phyloP scores from a whole-genome alignment of 1,139 yeast genomes.

The Geotrichum macrosporum region DNA sequence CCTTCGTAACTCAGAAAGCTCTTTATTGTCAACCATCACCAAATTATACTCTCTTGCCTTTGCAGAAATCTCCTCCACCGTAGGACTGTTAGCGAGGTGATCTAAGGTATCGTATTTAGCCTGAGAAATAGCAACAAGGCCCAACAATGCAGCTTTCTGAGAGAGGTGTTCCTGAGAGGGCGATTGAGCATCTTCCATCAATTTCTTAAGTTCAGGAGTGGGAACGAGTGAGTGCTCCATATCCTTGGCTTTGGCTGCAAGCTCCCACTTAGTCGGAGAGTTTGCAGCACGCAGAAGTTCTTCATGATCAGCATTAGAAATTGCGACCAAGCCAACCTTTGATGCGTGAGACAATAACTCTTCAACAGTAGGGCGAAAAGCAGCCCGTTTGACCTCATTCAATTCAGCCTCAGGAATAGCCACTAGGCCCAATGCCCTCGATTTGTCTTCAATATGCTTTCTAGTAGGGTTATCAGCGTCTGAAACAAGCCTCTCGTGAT shows the following conservation, averaged over 20 bases:
- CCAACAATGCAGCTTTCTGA: slow-evolving; percentile 27
- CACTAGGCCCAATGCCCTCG: slow-evolving; percentile 22
- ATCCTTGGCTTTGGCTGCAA: slow-evolving; percentile 24
- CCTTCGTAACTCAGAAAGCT: slow-evolving; percentile 26
- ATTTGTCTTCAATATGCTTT: slow-evolving; percentile 25
- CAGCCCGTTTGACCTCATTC: slow-evolving; percentile 7
- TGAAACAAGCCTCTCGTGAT: slow-evolving; percentile 24
- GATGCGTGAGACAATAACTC: slow-evolving; percentile 16
- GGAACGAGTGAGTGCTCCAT: slow-evolving; percentile 17
- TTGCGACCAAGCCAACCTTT: slow-evolving; percentile 6
- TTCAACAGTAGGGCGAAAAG: slow-evolving; percentile 15
- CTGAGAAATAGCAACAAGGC: slow-evolving; percentile 29
- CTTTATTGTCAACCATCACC: slow-evolving; percentile 23
- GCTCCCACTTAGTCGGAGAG: slow-evolving; percentile 34
- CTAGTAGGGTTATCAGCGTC: slow-evolving; percentile 22
- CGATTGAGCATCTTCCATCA: slow-evolving; percentile 24
- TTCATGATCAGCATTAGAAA: slow-evolving; percentile 10
- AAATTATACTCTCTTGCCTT: slow-evolving; percentile 22
- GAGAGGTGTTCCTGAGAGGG: slow-evolving; percentile 19
- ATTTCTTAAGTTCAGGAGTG: neutral
- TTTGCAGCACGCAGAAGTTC: slow-evolving; percentile 23
- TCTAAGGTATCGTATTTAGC: slow-evolving; percentile 26
- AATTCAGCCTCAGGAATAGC: slow-evolving; percentile 11
- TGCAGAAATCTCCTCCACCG: slow-evolving; percentile 27
- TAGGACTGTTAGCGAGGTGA: slow-evolving; percentile 30